phyloP scores from a whole-genome alignment of 2,329 filamentous ascomycete species.

The Penicillium rolfsii region DNA sequence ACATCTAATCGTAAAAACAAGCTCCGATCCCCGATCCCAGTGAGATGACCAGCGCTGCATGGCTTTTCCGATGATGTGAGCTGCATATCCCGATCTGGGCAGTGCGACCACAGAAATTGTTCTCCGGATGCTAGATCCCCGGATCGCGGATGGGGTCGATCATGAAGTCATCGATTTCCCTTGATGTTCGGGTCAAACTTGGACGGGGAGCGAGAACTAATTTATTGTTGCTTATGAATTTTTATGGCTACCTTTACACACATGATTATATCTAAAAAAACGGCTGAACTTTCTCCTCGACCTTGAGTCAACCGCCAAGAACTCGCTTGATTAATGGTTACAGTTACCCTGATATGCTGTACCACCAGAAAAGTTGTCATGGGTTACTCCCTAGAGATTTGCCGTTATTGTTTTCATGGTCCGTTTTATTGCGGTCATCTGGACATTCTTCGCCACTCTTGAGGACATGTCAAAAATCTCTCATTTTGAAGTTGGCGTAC shows the following conservation, averaged over 20 bases:
- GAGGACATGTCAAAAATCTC: too few relatives aligned
- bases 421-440: too few relatives aligned
- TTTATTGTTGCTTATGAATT: background rate
- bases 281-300: background rate
- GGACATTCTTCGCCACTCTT: too few relatives aligned
- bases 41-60: background rate
- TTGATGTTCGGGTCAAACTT: background rate
- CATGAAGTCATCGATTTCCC: conserved; percentile 24
- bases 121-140: background rate
- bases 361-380: background rate
- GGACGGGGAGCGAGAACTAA: background rate
- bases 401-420: too few relatives aligned
- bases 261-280: too few relatives aligned
- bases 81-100: conserved; percentile 11
- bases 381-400: too few relatives aligned
- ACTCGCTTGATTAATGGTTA: background rate
- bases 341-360: background rate
- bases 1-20: background rate
- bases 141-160: conserved; percentile 8
- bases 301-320: background rate
- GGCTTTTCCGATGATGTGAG: conserved; percentile 15
- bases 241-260: background rate
- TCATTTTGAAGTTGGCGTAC: too few relatives aligned
- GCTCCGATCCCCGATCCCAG: background rate
- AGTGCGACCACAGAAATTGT: conserved; percentile 10